Evolutionary conservation across 352 stramenopile genomes (phyloP).

Genomic region (Pythium guiyangense): DNA sequence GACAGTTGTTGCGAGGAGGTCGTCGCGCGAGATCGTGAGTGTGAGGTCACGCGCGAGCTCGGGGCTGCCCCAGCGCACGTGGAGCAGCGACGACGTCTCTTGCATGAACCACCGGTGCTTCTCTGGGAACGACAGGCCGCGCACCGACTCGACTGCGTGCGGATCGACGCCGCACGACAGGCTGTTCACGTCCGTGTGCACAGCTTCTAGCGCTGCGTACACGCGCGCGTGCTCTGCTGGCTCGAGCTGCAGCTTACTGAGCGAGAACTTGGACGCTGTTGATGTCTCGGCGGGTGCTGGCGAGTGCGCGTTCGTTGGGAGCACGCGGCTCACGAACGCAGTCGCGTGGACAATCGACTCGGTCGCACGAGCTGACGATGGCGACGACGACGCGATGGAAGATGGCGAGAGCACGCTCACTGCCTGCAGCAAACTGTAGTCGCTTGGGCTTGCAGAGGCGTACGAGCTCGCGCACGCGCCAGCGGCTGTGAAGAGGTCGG

Average conservation of each 20-base stretch:
- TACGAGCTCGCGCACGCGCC: background rate
- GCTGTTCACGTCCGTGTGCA: constrained; percentile 12
- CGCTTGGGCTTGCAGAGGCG: background rate
- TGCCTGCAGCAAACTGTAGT: constrained; percentile 3
- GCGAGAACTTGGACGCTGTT: constrained; percentile 12
- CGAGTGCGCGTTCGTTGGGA: background rate
- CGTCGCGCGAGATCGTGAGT: constrained; percentile 28
- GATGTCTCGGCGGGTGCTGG: background rate
- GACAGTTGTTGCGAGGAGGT: constrained; percentile 34
- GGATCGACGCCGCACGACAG: constrained; percentile 19
- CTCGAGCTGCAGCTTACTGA: constrained; percentile 18
- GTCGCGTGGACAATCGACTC: constrained; percentile 29
- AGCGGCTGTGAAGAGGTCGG: background rate
- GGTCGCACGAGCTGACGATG: background rate
- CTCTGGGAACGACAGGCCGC: constrained; percentile 36
- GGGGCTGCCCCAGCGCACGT: constrained; percentile 29
- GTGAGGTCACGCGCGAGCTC: constrained; percentile 17
- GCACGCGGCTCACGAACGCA: constrained; percentile 34
- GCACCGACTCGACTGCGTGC: constrained; percentile 29
- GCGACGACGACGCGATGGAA: constrained; percentile 9
- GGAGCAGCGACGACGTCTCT: constrained; percentile 34
- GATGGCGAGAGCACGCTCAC: constrained; percentile 4
- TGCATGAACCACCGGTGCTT: constrained; percentile 60
- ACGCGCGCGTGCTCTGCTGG: constrained; percentile 26
- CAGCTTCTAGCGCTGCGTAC: constrained; percentile 18